Conservation (phyloP, 106 monocot genomes). For the Allium cepa region DNA sequence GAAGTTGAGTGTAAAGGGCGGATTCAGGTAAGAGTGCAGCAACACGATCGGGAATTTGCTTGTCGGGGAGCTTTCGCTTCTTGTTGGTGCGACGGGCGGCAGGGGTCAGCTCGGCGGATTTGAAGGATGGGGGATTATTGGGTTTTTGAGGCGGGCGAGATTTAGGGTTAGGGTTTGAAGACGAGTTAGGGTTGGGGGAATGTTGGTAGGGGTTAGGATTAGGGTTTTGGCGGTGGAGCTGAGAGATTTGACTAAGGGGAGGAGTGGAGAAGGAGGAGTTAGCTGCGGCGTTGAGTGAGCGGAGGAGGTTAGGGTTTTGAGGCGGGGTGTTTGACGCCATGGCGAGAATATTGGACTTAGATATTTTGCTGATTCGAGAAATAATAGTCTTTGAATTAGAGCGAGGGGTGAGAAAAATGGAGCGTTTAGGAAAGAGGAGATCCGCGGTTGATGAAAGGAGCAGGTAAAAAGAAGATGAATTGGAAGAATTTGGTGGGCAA, state of each 20-base stretch:
- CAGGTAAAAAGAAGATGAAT: too few relatives aligned
- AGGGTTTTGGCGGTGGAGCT: conserved; percentile 45
- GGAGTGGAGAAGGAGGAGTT: conserved; percentile 22
- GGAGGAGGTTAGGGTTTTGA: conserved; percentile 9
- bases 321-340: conserved; percentile 26
- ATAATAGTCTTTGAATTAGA: conserved; percentile 1
- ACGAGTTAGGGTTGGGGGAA: conserved; percentile 29
- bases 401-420: background rate
- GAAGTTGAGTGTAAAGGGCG: conserved; percentile 83
- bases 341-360: background rate
- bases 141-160: conserved; percentile 35
- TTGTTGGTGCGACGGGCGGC: conserved; percentile 53
- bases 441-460: too few relatives aligned
- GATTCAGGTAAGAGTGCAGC: conserved; percentile 92
- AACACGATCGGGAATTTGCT: conserved; percentile 87
- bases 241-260: conserved; percentile 25
- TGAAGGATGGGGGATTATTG: conserved; percentile 18
- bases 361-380: too few relatives aligned
- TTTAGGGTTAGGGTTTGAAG: conserved; percentile 23
- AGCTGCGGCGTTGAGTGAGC: conserved; percentile 14
- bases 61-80: conserved; percentile 96
- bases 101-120: conserved; percentile 66
- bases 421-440: too few relatives aligned
- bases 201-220: conserved; percentile 26
- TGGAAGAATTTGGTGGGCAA: too few relatives aligned